Base-by-base conservation (phyloP, 495 filamentous ascomycete species). In the Gamarada debralockiae region DNA sequence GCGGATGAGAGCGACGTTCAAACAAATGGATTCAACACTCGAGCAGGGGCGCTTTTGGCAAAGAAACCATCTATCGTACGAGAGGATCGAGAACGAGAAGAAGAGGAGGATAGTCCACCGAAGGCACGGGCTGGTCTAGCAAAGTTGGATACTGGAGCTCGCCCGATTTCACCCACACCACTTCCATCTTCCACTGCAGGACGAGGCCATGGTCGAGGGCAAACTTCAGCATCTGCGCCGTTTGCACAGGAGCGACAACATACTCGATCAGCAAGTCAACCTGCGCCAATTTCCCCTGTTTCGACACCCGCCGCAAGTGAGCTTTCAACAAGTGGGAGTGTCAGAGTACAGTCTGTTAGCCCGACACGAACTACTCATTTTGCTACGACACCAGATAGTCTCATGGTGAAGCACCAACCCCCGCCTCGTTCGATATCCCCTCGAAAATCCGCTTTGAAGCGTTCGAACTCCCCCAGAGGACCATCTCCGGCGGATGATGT, bases 361-460 rank as follows among this genome's bases (percentile, higher is more conserved):
- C 84, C 85, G 3, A 72, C 77, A 13, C 77, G 90, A 43, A 85
- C 84, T 27, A 80, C 90, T 14, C 87, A 84, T 52, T 96, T 96
- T 57, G 83, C 85, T 1, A 64, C 76, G 49, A 62, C 67, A 25
- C 61, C 71, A 14, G 70, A 74, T 43, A 80, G 58, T 66, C 79
- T 67, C 64, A 75, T 49, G 55, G 85, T 67, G 67, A 83, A 78
- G 53, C 90, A 96, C 64, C 74, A 85, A 43, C 91, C 91, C 21
- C 88, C 87, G 14, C 81, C 85, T 17, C 77, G 91, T 43, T 91
- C 91, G 0, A 71, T 88, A 1, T 96, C 91, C 0, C 91, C 91
- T 21, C 83, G 80, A 3, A 96, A 96, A 63, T 92, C 91, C 13
- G 91, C 91, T 0, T 58, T 96, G 59, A 96, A 96, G 58, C 74